Base-by-base conservation (phyloP, 2,329 filamentous ascomycete genomes). In the Sporothrix curviconia region DNA sequence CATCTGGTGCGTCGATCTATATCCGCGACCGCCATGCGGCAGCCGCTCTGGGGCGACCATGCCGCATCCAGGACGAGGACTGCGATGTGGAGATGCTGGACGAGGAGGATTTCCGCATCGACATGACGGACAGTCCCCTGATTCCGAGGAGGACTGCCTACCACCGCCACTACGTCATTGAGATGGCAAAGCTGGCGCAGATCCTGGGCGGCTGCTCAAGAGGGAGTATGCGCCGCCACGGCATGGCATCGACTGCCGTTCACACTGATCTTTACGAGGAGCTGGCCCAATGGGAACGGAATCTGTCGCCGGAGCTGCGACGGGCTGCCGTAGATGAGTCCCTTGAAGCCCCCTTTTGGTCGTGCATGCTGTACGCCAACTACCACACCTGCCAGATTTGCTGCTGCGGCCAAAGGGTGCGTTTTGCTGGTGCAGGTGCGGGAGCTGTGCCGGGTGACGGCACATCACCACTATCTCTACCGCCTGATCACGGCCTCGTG, bases 1-100 rank as follows among this genome's bases (percentile, higher is more conserved):
- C 7, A 54, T 54, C n/a, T 54, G 51, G 51, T 54, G 51, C n/a
- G 51, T 54, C 51, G n/a, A 54, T 54, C 12, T 54, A 54, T 14
- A 40, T 54, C 3, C 28, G 51, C 1, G 51, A 54, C 19, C 28
- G 51, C 3, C 51, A 54, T 7, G 51, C 51, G 2, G 51, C 51
- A 3, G 51, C 51, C 8, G 51, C 51, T 3, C 39, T 54, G 17
- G 51, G 51, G 8, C 28, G 51, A 6, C 51, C 51, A 7, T 54
- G 51, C 17, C 51, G 51, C 12, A 54, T 54, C n/a, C 39, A 44
- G 17, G 51, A 54, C 19, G 51, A 54, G 7, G 51, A 54, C 28
- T 54, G 51, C 8, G 51, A 54, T 7, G 51, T 54, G 17, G 51
- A 54, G 19, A 54, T 54, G 51, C 17, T 54, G 28, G 11, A 30